These are phyloP conservation scores for Rhodotorula sp. DNA, from an alignment of 1,284 basidiomycete species.

Conservation along the genomic window DNA sequence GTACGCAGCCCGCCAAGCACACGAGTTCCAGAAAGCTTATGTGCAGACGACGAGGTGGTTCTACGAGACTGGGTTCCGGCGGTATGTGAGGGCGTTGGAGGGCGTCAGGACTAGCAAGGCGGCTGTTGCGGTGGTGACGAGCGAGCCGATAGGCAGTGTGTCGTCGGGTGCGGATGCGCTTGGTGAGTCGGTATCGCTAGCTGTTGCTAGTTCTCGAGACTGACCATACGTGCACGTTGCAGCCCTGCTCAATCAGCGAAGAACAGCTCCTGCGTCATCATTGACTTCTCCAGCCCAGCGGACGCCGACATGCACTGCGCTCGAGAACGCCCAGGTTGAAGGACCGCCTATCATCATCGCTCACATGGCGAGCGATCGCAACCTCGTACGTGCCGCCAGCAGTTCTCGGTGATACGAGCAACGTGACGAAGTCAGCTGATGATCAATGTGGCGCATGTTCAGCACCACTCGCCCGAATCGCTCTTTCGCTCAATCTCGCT, in stretches of 20 bases:
- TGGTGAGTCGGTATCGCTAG: background rate
- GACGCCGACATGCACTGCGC: conserved; percentile 5
- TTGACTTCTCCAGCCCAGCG: background rate
- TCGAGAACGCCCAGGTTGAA: conserved; percentile 50
- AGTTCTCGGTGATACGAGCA: background rate
- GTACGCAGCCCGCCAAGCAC: conserved; percentile 76
- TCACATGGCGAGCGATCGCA: conserved; percentile 81
- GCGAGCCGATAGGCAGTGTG: conserved; percentile 45
- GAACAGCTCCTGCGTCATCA: background rate
- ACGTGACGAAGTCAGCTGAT: background rate
- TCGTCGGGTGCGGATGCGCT: conserved; percentile 42
- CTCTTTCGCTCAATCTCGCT: conserved; percentile 74
- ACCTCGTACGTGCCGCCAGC: conserved; percentile 50
- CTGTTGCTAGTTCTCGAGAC: no score
- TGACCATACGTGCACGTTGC: background rate
- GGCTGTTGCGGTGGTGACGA: background rate
- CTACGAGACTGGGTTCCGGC: conserved; percentile 91
- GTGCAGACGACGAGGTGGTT: conserved; percentile 79
- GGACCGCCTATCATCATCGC: conserved; percentile 75
- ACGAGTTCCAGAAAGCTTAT: conserved; percentile 87
- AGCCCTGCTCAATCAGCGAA: conserved; percentile 15
- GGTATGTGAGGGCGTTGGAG: conserved; percentile 79
- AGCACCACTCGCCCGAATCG: conserved; percentile 81
- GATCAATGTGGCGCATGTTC: background rate
- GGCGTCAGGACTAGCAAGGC: conserved; percentile 64